Evolutionary conservation across 2,329 filamentous ascomycete species (phyloP), one percentile per base, ranked within the genome.

Genomic region (Neofusicoccum sp.): DNA sequence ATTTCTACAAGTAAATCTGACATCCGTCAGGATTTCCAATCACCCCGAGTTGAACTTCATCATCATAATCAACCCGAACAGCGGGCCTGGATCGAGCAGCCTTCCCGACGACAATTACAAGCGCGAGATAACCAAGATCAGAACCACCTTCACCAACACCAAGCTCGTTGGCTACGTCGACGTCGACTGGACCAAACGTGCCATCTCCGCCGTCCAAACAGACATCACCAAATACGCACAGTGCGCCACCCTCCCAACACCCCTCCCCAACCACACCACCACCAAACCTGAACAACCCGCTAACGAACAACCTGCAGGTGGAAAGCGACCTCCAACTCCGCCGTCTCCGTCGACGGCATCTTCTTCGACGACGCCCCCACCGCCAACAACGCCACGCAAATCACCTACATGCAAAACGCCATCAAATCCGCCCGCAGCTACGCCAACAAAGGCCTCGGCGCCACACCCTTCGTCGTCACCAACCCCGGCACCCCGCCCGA

Each of bases 131-230:
- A 44, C 14, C n/a, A 48, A 41, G 11, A 83, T 87, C 66, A 81
- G 84, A 68, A 85, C 80, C 71, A 84, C 78, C 14, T 75, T 81
- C 69, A 79, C 88, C 70, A 79, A 82, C 50, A 81, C 81, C 11
- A 79, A 78, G 0, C 67, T 80, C 0, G 84, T 84, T 11, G 79
- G 88, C 16, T 72, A 78, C 0, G 78, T 88, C 14, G 78, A 78
- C 22, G 67, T 76, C 0, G 70, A 79, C 33, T 84, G 88, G 69
- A 82, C 82, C 65, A 79, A 85, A 0, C 64, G 87, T 36, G 81
- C 87, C 11, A 83, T 83, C 62, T 83, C 81, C 50, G 79, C 88
- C 14, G 79, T 89, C 22, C 85, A 89, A 6, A 28, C 31, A 12
- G 29, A 58, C 6, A 34, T 58, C 31, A 41, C 54, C 39, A 34